phyloP scores from a whole-genome alignment of 768 basidiomycete genomes.

The Lactarius indigo region DNA sequence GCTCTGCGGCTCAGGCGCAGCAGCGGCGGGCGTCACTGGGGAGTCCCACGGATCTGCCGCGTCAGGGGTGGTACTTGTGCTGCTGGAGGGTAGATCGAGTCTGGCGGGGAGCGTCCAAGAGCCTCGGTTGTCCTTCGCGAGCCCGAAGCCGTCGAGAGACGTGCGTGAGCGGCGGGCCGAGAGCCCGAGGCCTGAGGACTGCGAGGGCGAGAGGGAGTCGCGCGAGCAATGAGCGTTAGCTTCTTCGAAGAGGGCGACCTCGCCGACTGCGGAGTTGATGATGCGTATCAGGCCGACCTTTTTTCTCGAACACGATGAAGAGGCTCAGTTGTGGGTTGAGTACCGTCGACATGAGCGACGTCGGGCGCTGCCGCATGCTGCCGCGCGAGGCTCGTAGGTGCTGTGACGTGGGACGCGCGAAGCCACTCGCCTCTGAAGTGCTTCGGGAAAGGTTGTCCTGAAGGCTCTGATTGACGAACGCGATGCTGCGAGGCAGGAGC shows the following conservation, averaged over 20 bases:
- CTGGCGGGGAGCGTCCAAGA: conserved; percentile 50
- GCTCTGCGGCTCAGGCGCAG: conserved; percentile 36
- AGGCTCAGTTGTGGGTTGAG: conserved; percentile 73
- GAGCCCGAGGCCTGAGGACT: conserved; percentile 25
- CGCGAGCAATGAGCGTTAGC: conserved; percentile 22
- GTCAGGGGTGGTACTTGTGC: neutral
- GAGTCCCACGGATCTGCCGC: neutral
- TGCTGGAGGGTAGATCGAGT: conserved; percentile 41
- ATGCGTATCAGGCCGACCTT: conserved; percentile 81
- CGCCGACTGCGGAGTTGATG: conserved; percentile 75
- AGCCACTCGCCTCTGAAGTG: conserved; percentile 38
- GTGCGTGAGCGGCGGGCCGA: conserved; percentile 38
- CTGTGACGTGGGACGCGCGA: conserved; percentile 24
- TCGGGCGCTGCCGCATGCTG: conserved; percentile 9
- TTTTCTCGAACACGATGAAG: conserved; percentile 87
- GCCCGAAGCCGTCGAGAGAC: conserved; percentile 43
- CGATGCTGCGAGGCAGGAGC: conserved; percentile 56
- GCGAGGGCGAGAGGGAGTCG: conserved; percentile 29
- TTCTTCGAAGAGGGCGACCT: conserved; percentile 60
- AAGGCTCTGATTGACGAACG: conserved; percentile 68
- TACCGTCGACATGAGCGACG: conserved; percentile 31
- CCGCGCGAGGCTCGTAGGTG: conserved; percentile 12
- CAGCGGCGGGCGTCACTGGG: neutral
- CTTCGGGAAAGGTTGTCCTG: conserved; percentile 46
- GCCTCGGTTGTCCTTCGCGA: conserved; percentile 38